Base-by-base conservation (phyloP, 805 yeast genomes). In the Candida orba region DNA sequence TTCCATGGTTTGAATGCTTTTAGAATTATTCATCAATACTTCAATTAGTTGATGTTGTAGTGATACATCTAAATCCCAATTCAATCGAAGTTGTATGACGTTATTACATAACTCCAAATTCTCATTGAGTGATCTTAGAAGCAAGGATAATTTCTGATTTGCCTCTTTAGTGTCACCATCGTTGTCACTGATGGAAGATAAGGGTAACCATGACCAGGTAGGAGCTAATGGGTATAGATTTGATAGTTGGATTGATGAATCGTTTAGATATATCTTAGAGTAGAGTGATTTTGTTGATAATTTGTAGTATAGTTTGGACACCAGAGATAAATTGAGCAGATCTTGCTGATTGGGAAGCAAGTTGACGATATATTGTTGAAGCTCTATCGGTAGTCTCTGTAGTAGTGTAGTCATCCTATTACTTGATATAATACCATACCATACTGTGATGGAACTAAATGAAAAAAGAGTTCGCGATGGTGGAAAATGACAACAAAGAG, bases 41-140 rank as follows among this genome's bases (percentile, higher is more conserved):
- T 44, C 42, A 4, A 68, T 42, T n/a, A 69, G 56, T 15, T 44
- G 41, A 36, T 44, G 55, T 47, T 68, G 73, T 13, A 59, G 42
- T 1, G 34, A 36, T 2, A 63, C 43, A 41, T 64, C 63, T 25
- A 68, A 50, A 52, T 69, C 73, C 73, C 73, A 69, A 47, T 68
- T 69, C 34, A 69, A 57, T 42, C 73, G 51, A 4, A 69, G 60
- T 62, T 71, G 68, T 27, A 57, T 58, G 4, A 69, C 60, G 22
- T 60, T 48, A 15, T 58, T 52, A 12, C 59, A 55, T 1, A 48
- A 45, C 8, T 24, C 9, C 3, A 34, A 27, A 40, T 61, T 62
- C 23, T 52, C 47, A 10, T 48, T 36, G 6, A 67, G 42, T 0
- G 68, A 51, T 12, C 53, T 33, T 3, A 67, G 52, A 15, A 68